Conservation (phyloP, 495 filamentous ascomycete species). For the Aeminium ludgeri region DNA sequence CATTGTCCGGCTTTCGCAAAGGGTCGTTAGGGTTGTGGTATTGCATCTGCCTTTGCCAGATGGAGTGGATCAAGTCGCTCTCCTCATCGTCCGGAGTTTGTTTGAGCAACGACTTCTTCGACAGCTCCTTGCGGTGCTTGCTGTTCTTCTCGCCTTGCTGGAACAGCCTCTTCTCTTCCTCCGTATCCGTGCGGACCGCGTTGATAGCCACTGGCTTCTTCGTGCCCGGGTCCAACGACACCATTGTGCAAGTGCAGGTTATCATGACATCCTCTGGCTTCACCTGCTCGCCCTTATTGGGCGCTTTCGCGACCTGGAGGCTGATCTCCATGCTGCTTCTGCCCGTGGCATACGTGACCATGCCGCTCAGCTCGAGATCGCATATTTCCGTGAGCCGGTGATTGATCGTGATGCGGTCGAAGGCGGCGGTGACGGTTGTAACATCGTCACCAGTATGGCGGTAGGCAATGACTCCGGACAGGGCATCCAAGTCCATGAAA, state of each 20-base stretch:
- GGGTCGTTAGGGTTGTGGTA: conserved; percentile 48
- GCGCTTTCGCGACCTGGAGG: conserved; percentile 51
- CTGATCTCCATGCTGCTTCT: conserved; percentile 69
- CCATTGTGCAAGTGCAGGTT: conserved; percentile 74
- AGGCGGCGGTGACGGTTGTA: conserved; percentile 66
- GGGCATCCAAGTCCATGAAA: conserved; percentile 69
- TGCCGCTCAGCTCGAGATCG: conserved; percentile 62
- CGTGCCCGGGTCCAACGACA: conserved; percentile 56
- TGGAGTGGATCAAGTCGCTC: conserved; percentile 59
- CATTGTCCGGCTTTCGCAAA: conserved; percentile 42
- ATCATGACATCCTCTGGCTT: conserved; percentile 54
- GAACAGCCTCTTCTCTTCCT: conserved; percentile 56
- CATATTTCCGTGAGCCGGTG: conserved; percentile 60
- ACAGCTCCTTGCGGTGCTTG: conserved; percentile 50
- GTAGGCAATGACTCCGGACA: conserved; percentile 66
- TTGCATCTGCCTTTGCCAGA: conserved; percentile 58
- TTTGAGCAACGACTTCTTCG: conserved; percentile 47
- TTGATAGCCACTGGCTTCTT: conserved; percentile 47
- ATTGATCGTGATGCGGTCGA: conserved; percentile 63
- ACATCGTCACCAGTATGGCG: conserved; percentile 65
- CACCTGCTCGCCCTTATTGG: conserved; percentile 37
- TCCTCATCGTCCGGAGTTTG: conserved; percentile 63
- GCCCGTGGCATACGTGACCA: conserved; percentile 67
- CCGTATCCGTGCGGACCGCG: conserved; percentile 45
- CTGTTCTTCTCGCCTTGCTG: conserved; percentile 55